Conservation (phyloP, 768 basidiomycete genomes). For the Pulveroboletus sp. region DNA sequence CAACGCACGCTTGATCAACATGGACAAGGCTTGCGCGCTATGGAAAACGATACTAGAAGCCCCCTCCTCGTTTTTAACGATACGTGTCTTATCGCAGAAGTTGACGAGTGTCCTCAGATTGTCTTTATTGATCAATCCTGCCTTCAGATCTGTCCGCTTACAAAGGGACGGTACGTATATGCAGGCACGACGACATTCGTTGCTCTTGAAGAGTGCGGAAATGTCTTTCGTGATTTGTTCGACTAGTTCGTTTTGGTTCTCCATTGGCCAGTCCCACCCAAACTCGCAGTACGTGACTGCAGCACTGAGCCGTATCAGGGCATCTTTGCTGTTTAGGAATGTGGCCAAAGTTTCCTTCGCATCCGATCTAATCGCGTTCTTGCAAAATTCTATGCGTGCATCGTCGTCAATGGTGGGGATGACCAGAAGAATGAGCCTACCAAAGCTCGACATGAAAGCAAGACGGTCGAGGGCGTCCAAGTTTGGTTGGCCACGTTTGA, state of each 20-base stretch:
- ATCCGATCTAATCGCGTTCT: constrained; percentile 1
- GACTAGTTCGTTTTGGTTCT: constrained; percentile 1
- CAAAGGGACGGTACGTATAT: constrained; percentile 28
- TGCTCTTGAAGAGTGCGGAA: constrained; percentile 11
- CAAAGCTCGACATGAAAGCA: constrained; percentile 30
- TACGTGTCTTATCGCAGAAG: constrained; percentile 13
- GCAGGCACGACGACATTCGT: constrained; percentile 22
- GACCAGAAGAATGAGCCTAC: constrained; percentile 7
- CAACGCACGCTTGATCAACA: constrained; percentile 24
- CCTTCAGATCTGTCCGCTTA: constrained; percentile 14
- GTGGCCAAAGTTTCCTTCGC: constrained; percentile 8
- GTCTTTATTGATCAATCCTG: constrained; percentile 11
- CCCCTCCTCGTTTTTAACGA: constrained; percentile 12
- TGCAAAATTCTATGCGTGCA: constrained; percentile 13
- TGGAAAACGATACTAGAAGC: constrained; percentile 20
- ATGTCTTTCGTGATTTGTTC: constrained; percentile 11
- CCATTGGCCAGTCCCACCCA: constrained; percentile 17
- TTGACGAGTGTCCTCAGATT: constrained; percentile 19
- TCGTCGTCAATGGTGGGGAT: neutral
- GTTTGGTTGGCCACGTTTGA: constrained; percentile 14
- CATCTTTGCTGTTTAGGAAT: constrained; percentile 15
- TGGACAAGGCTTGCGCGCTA: constrained; percentile 23
- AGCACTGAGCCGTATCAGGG: constrained; percentile 22
- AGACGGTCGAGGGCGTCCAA: constrained; percentile 25
- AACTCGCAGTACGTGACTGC: constrained; percentile 26